phyloP scores from a whole-genome alignment of 768 basidiomycete genomes.

The Boletus rex-veris region DNA sequence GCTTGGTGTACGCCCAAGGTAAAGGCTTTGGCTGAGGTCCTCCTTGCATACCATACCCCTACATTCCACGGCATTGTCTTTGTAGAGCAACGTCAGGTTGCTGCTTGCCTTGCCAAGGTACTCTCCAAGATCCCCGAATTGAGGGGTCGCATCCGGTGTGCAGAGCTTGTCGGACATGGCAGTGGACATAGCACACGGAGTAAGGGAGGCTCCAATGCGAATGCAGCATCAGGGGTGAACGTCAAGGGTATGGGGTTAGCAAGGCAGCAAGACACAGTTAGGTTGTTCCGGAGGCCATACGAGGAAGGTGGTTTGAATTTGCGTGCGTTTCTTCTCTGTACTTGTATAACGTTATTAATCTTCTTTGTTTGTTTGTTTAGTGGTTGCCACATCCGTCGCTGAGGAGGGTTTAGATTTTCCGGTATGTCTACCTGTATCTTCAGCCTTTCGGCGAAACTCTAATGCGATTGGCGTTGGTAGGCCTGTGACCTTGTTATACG shows the following conservation, averaged over 20 bases:
- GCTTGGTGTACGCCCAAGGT: conserved; percentile 77
- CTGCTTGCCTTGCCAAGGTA: conserved; percentile 62
- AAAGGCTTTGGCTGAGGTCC: conserved; percentile 53
- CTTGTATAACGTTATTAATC: background rate
- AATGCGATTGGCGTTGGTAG: conserved; percentile 35
- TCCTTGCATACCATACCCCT: conserved; percentile 49
- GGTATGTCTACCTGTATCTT: conserved; percentile 35
- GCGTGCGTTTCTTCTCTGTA: conserved; percentile 41
- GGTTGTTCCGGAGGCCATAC: conserved; percentile 64
- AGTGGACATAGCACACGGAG: conserved; percentile 28
- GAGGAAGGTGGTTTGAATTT: conserved; percentile 63
- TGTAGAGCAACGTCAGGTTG: conserved; percentile 81
- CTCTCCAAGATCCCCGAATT: conserved; percentile 60
- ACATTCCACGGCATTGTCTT: conserved; percentile 83
- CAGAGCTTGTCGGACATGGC: conserved; percentile 71
- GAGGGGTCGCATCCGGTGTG: conserved; percentile 53
- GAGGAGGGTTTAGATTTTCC: conserved; percentile 93
- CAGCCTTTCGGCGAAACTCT: background rate
- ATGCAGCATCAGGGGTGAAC: conserved; percentile 31
- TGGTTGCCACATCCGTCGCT: conserved; percentile 83
- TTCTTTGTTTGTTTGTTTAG: conserved; percentile 29
- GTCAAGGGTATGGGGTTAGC: conserved; percentile 49
- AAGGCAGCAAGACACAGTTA: conserved; percentile 58
- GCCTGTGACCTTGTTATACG: conserved; percentile 85
- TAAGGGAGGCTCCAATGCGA: conserved; percentile 17